Base-by-base conservation (phyloP, 495 filamentous ascomycete species). In the Hypoxylon cercidicola region DNA sequence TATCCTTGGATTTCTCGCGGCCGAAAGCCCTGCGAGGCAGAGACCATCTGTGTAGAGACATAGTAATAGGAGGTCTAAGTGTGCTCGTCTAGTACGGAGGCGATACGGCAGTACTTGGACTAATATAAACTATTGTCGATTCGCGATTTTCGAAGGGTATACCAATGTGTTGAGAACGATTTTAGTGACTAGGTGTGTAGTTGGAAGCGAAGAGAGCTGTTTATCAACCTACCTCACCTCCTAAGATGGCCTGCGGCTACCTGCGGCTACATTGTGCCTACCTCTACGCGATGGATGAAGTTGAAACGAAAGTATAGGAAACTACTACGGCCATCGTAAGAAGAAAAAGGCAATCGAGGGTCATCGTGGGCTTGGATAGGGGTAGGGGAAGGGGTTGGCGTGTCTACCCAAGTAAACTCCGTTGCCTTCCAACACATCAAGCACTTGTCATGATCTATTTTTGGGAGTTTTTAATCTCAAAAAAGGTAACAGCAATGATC, bases 41-140 rank as follows among this genome's bases (percentile, higher is more conserved):
- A 19, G 71, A 71, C 71, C 68, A 73, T 25, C 71, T 63, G 23
- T 64, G 46, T 23, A 73, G 32, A 46, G 71, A 73, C 71, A 73
- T 73, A 44, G 51, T 23, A 51, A 56, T 60, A 51, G n/a, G 25
- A 39, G 12, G 44, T 32, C 9, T 64, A 52, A 54, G 3, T 43
- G 54, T 52, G 23, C 20, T 69, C 21, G 46, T 48, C 12, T 30
- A 11, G 45, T 15, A 69, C 64, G 18, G 28, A 53, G 54, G 18
- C 30, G 15, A 44, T 69, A 49, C 45, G 44, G 21, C 6, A 25
- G 37, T 63, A 37, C 15, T 63, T 55, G 12, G 5, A 16, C 25
- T 11, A 35, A 52, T 30, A 23, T 53, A 67, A 54, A 21, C 11
- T 57, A 23, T 37, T 40, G 32, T 61, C 43, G 19, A 25, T 51